phyloP scores from a whole-genome alignment of 2,329 filamentous ascomycete genomes.

The Leptographium procerum region DNA sequence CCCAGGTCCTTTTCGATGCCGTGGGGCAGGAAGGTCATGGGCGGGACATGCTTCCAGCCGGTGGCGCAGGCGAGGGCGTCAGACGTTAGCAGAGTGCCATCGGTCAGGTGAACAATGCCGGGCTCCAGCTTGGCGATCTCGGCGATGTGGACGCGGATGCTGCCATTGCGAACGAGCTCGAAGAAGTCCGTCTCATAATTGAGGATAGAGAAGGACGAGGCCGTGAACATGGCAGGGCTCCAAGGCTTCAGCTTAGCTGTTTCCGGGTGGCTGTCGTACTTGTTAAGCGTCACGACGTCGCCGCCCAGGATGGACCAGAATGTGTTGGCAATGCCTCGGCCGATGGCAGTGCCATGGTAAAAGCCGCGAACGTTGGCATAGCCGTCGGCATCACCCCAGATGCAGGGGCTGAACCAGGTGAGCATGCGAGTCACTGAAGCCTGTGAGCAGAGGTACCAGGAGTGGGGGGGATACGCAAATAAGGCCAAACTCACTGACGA shows the following conservation, averaged over 20 bases:
- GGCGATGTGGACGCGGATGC: slow-evolving; percentile 38
- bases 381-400: slow-evolving; percentile 56
- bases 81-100: slow-evolving; percentile 32
- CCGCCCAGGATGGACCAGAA: slow-evolving; percentile 48
- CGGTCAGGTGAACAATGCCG: slow-evolving; percentile 37
- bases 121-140: slow-evolving; percentile 36
- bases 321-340: slow-evolving; percentile 39
- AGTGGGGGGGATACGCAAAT: not conserved
- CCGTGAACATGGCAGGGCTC: slow-evolving; percentile 39
- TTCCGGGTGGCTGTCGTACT: slow-evolving; percentile 42
- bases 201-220: slow-evolving; percentile 44
- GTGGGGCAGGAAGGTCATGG: slow-evolving; percentile 39
- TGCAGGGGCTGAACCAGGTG: slow-evolving; percentile 64
- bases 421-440: slow-evolving; percentile 49
- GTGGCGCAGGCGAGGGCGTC: slow-evolving; percentile 46
- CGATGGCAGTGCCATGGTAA: slow-evolving; percentile 45
- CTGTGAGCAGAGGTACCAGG: not conserved
- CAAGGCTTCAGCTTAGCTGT: slow-evolving; percentile 42
- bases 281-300: slow-evolving; percentile 43
- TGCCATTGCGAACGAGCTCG: slow-evolving; percentile 40
- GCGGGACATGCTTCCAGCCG: slow-evolving; percentile 44
- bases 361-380: slow-evolving; percentile 42
- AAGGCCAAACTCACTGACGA: slow-evolving; percentile 35
- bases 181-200: slow-evolving; percentile 50
- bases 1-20: slow-evolving; percentile 36